Evolutionary conservation across 1,139 yeast genomes (phyloP), one percentile per base, ranked within the genome.

Genomic region (Debaryomyces coudertii): DNA sequence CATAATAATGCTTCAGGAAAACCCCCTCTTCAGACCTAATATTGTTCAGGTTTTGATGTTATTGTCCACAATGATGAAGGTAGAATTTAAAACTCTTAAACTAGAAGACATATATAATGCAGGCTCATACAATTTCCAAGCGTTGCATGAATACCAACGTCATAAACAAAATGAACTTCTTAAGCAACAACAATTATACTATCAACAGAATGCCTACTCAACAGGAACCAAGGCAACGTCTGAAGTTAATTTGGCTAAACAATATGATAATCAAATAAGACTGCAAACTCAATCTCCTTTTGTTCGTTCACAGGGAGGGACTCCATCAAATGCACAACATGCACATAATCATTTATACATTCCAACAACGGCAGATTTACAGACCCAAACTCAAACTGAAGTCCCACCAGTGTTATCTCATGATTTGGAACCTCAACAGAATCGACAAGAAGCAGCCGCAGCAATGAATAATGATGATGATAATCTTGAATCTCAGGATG

Each of bases 21-120:
- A 85, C 54, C 97, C 98, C 4, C 63, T 80, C 14, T 77, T 80
- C 53, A 77, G 99, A 55, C 99, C 98, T 7, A 93, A 90, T 61
- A 85, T 90, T 25, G 89, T 84, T 50, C 98, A 92, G 52, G 74
- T 75, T 0, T 54, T 74, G 16, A 69, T 68, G 61, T 58, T 76
- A 40, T 57, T 75, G 15, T 55, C 71, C 22, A 66, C 64, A 44
- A 60, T 75, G 62, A 51, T 66, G 53, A 60, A 62, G 11, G 46
- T 61, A 7, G 71, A 71, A 22, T 69, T 69, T 42, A 53, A 52
- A 4, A 54, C 58, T 3, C 48, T 64, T 22, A 58, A 55, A 1
- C 45, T 75, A 23, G 70, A 69, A 12, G 80, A 76, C 54, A 65
- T 73, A 45, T 73, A 73, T 48, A 62, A 64, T 4, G 46, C 53